Evolutionary conservation across 768 basidiomycete genomes (phyloP), one percentile per base, ranked within the genome.

Genomic region (Rhodotorula kratochvilovae): DNA sequence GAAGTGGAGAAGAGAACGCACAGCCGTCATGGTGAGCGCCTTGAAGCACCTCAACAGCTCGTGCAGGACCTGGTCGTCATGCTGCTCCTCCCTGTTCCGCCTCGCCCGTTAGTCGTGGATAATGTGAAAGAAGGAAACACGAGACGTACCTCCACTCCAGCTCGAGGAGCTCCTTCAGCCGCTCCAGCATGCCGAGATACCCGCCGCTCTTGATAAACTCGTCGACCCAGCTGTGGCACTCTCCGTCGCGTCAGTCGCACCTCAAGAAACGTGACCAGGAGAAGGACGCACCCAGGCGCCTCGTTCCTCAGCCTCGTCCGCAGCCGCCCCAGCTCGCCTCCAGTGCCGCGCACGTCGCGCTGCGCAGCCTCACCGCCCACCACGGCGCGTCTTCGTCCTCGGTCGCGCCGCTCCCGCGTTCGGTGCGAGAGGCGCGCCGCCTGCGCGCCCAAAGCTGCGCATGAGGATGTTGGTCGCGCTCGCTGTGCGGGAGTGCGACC

Each of bases 1-100:
- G 10, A 23, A 42, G 51, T 12, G 25, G 25, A 50, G 25, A 25
- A 25, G 61, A 46, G 48, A 50, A 67, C 81, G 69, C 33, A 80
- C 79, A 35, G 79, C 78, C 0, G 81, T 81, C 1, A 94, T 95
- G 0, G 91, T 88, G 6, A 99, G 84, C 0, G 90, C 96, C 81
- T 96, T 96, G 81, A 98, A 87, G 82, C 93, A 97, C 5, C 92
- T 88, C 51, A 98, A 83, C 3, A 98, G 82, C 80, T 97, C 94
- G 74, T 95, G 89, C 25, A 99, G 83, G 54, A 96, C 84, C 79
- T 96, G 89, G 78, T 98, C 96, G 78, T 96, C 96, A 74, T 96
- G 95, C 78, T 98, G 95, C 79, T 99, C 96, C 80, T 98, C 95
- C 73, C 93, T 59, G 58, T 39, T 12, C 35, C 8, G 2, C 3